Base-by-base conservation (phyloP, 306 rosid genomes). In the Potentilla sterilis region DNA sequence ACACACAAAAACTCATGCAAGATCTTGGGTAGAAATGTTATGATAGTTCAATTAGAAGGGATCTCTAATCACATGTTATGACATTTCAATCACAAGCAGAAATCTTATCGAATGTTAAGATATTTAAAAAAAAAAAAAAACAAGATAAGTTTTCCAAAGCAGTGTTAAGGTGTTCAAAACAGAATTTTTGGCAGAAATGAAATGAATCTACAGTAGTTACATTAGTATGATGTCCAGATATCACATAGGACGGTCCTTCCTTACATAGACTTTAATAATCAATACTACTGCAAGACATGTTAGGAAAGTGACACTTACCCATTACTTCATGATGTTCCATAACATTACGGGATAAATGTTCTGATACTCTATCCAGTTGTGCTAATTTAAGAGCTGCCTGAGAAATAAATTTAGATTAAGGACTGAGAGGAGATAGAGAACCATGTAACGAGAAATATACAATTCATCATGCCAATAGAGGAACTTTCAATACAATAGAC, bases 311-410 rank as follows among this genome's bases (percentile, higher is more conserved):
- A 77, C 73, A 58, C 97, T 87, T 87, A 96, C 99, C 99, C 98
- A 96, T 96, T 83, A 96, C 99, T 96, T 96, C 97, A 81, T 96
- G 96, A 82, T 96, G 92, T 86, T 96, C 90, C 97, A 96, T 96
- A 74, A 96, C 97, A 68, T 96, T 95, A 73, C 82, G 90, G 72
- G 99, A 96, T 72, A 96, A 86, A 51, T 67, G 78, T 79, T 96
- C 99, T 32, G 98, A 90, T 63, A 96, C 98, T 83, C 71, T 96
- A 85, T 96, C 99, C 84, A 96, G 86, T 75, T 96, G 99, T 48
- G 89, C 83, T 78, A 96, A 87, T 87, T 96, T 89, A 81, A 90
- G 95, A 72, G 99, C 67, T 67, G 98, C 99, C 98, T 96, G 75
- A 61, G 42, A 75, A 61, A 75, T 11, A 46, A 9, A 13, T 43